These are phyloP conservation scores for Fraxinus albicans DNA, from an alignment of 305 asterid genomes.

Conservation along the genomic window DNA sequence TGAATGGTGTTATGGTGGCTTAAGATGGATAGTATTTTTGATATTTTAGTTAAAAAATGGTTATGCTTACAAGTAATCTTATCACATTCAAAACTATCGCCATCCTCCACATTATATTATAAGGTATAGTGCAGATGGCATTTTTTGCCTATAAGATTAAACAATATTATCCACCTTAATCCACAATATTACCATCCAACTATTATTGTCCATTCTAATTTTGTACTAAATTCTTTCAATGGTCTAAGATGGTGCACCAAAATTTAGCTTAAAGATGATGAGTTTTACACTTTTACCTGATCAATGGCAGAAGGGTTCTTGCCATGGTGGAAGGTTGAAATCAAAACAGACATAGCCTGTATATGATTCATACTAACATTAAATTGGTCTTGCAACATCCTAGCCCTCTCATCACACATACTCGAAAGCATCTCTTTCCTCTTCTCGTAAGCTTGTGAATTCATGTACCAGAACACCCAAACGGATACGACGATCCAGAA, in stretches of 20 bases:
- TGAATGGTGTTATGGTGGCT: not conserved
- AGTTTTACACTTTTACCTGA: slow-evolving; percentile 65
- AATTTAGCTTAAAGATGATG: not conserved
- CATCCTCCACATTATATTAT: not conserved
- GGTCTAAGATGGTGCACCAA: not conserved
- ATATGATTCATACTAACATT: slow-evolving; percentile 97
- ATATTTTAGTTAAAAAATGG: not conserved
- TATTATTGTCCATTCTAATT: not conserved
- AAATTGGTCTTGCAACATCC: slow-evolving; percentile 98
- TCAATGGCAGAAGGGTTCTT: slow-evolving; percentile 86
- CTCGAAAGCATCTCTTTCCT: slow-evolving; percentile 83
- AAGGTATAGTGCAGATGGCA: not conserved
- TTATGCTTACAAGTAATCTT: not conserved
- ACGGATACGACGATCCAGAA: slow-evolving; percentile 39
- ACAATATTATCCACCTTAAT: not conserved
- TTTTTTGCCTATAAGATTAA: not conserved
- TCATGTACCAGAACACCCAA: slow-evolving; percentile 53
- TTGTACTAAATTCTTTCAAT: not conserved
- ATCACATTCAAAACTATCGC: not conserved
- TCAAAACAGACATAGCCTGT: slow-evolving; percentile 93
- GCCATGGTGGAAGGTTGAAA: slow-evolving; percentile 88
- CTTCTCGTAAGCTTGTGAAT: slow-evolving; percentile 59
- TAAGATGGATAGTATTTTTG: not conserved
- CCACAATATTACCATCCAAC: not conserved
- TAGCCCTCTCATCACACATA: slow-evolving; percentile 96